Evolutionary conservation across 1,284 basidiomycete genomes (phyloP).

Genomic region (Cryptococcus neoformans): DNA sequence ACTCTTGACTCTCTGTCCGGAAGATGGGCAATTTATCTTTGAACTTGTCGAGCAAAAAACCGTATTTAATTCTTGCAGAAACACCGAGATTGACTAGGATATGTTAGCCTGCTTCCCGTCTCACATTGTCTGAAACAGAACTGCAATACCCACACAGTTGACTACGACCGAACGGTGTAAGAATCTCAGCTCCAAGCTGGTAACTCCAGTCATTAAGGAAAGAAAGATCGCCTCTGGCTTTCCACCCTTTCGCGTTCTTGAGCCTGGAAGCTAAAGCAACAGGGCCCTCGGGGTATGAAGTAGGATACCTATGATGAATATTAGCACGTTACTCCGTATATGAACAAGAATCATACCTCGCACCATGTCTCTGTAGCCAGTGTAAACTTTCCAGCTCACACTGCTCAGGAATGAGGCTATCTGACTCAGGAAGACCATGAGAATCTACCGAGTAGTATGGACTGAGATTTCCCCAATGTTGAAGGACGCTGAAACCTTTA

Average conservation of each 20-base stretch:
- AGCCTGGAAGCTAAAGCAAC: constrained; percentile 32
- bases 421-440: constrained; percentile 50
- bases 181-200: constrained; percentile 52
- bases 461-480: constrained; percentile 52
- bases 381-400: constrained; percentile 49
- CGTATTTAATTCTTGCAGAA: constrained; percentile 47
- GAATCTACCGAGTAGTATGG: constrained; percentile 50
- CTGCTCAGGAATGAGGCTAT: constrained; percentile 42
- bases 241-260: constrained; percentile 26
- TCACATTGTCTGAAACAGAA: too few relatives aligned
- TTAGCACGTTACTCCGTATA: background rate
- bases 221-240: constrained; percentile 42
- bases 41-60: constrained; percentile 47
- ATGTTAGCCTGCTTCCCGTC: background rate
- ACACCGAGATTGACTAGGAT: constrained; percentile 46
- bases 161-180: constrained; percentile 53
- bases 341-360: constrained; percentile 31
- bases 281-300: constrained; percentile 32
- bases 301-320: constrained; percentile 35
- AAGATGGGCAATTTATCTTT: constrained; percentile 49
- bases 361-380: constrained; percentile 52
- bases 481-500: constrained; percentile 46
- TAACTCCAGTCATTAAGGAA: constrained; percentile 54
- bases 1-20: constrained; percentile 51
- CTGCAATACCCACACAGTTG: constrained; percentile 44